Conservation (phyloP, 805 yeast species). For the Wickerhamiella siamensis region DNA sequence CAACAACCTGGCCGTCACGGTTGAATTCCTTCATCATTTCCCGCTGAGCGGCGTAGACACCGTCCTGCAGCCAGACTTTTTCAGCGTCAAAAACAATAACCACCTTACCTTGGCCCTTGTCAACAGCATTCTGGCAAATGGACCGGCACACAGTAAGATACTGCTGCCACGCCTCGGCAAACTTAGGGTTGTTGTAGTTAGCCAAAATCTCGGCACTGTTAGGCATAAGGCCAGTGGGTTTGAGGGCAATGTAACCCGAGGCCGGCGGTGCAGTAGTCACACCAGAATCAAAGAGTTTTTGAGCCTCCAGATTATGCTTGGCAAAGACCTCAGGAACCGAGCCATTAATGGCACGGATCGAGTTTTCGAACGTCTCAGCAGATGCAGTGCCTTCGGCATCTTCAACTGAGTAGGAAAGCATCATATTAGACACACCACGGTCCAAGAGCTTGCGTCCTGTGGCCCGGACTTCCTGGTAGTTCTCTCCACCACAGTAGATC, state of each 20-base stretch:
- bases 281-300: conserved; percentile 15
- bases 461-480: conserved; percentile 47
- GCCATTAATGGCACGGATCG: conserved; percentile 29
- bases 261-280: conserved; percentile 51
- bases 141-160: conserved; percentile 52
- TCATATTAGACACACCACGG: conserved; percentile 81
- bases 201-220: conserved; percentile 62
- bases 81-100: conserved; percentile 78
- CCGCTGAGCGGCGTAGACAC: conserved; percentile 83
- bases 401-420: conserved; percentile 87
- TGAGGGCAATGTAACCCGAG: conserved; percentile 83
- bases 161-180: conserved; percentile 36
- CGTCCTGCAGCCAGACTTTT: conserved; percentile 73
- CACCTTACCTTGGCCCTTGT: conserved; percentile 33
- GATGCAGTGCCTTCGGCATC: conserved; percentile 59
- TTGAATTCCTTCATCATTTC: conserved; percentile 62
- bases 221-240: conserved; percentile 78
- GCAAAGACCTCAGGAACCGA: conserved; percentile 58
- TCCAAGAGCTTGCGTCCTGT: conserved; percentile 54
- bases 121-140: conserved; percentile 40
- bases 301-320: conserved; percentile 34
- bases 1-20: conserved; percentile 41
- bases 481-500: conserved; percentile 84
- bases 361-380: conserved; percentile 30
- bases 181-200: conserved; percentile 42